Percentiles rank a stretch among this genome's conserved stretches.
phyloP scores from a whole-genome alignment of 192 early-diverging fungal species.

The Spinellus fusiger region DNA sequence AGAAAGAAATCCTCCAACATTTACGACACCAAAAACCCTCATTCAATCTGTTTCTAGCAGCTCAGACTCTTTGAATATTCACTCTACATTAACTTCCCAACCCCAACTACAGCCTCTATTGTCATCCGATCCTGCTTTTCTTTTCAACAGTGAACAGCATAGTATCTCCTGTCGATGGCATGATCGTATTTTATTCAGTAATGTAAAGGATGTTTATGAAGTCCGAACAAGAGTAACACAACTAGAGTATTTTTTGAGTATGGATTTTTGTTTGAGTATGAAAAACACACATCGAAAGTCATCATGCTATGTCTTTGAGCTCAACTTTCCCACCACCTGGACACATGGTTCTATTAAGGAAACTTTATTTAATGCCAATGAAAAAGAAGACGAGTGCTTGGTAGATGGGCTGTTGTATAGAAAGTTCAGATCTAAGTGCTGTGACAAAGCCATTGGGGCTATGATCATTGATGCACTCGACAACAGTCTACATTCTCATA shows the following conservation, averaged over 20 bases:
- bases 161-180: background rate
- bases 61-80: too few species aligned
- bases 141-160: too few species aligned
- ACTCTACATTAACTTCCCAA: too few species aligned
- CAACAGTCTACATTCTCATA: too few species aligned
- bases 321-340: background rate
- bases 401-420: background rate
- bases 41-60: too few species aligned
- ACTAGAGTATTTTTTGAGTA: background rate
- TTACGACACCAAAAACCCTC: too few species aligned
- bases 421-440: background rate
- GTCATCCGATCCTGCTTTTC: too few species aligned
- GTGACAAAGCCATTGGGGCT: background rate
- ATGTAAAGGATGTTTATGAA: background rate
- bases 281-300: background rate
- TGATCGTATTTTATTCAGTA: background rate
- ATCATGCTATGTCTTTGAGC: background rate
- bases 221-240: background rate
- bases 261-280: background rate
- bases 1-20: too few species aligned
- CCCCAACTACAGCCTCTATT: too few species aligned
- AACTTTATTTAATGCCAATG: background rate
- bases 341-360: background rate
- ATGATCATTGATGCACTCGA: background rate
- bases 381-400: background rate